A percentile compares a stretch with the other conserved stretches of the same genome.
Conservation (phyloP, 805 yeast genomes). For the Saturnispora galanensis region DNA sequence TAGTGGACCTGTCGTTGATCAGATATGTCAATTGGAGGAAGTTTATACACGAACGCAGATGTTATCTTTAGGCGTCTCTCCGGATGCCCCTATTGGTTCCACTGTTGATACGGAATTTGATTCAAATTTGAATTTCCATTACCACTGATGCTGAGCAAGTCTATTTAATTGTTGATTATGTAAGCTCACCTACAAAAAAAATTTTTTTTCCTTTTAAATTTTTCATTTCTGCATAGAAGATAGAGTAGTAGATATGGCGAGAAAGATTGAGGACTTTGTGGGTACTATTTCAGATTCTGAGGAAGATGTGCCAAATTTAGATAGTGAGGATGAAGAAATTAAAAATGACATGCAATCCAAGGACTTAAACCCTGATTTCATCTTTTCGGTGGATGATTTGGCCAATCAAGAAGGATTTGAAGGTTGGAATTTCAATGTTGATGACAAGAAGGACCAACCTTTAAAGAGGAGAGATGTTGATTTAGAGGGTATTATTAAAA, state of each 20-base stretch:
- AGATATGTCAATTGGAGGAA: slow-evolving; percentile 34
- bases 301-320: slow-evolving; percentile 42
- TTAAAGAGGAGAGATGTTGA: slow-evolving; percentile 54
- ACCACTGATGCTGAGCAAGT: slow-evolving; percentile 1
- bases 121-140: slow-evolving; percentile 4
- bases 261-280: slow-evolving; percentile 41
- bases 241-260: background rate
- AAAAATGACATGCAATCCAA: slow-evolving; percentile 30
- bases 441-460: slow-evolving; percentile 16
- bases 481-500: slow-evolving; percentile 74
- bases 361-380: slow-evolving; percentile 65
- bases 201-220: background rate
- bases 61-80: slow-evolving; percentile 28
- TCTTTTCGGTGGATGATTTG: slow-evolving; percentile 46
- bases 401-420: slow-evolving; percentile 34
- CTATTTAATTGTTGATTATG: background rate
- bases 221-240: background rate
- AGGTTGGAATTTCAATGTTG: slow-evolving; percentile 80
- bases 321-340: slow-evolving; percentile 25
- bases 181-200: background rate
- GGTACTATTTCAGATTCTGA: slow-evolving; percentile 73
- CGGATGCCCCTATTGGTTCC: background rate
- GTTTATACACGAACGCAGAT: slow-evolving; percentile 42
- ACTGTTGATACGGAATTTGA: background rate
- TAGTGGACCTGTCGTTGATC: slow-evolving; percentile 35